phyloP scores from a whole-genome alignment of 2,329 filamentous ascomycete species.

The Ambrosiella xylebori region DNA sequence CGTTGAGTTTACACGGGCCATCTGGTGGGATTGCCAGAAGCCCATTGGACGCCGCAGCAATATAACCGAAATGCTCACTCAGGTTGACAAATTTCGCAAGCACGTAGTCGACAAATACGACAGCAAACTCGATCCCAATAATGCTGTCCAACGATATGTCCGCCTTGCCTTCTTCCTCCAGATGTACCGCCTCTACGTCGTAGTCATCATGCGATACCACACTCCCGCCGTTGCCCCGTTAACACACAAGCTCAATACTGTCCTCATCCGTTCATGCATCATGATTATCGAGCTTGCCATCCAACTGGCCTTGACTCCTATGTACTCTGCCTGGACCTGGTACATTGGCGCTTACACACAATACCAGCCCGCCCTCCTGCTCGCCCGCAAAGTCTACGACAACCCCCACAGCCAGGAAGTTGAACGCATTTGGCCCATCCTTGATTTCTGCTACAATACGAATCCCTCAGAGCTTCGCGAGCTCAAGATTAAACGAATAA shows the following conservation, averaged over 20 bases:
- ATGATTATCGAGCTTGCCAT: conserved; percentile 31
- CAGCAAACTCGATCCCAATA: conserved; percentile 39
- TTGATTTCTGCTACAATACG: conserved; percentile 55
- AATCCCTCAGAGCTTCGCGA: conserved; percentile 28
- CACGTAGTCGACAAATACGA: conserved; percentile 50
- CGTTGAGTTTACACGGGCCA: conserved; percentile 52
- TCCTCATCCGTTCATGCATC: conserved; percentile 45
- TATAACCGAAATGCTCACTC: conserved; percentile 46
- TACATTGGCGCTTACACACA: conserved; percentile 55
- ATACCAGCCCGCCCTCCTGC: conserved; percentile 51
- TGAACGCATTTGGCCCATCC: conserved; percentile 49
- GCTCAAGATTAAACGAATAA: conserved; percentile 27
- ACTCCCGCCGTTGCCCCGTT: conserved; percentile 28
- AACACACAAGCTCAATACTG: conserved; percentile 44
- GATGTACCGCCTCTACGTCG: conserved; percentile 44
- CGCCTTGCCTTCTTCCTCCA: conserved; percentile 48
- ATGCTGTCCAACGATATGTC: conserved; percentile 45
- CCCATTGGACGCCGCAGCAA: conserved; percentile 44
- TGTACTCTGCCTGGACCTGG: conserved; percentile 47
- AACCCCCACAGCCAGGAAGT: conserved; percentile 39
- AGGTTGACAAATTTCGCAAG: conserved; percentile 50
- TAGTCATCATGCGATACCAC: conserved; percentile 53
- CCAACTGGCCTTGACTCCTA: conserved; percentile 26
- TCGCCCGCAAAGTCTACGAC: conserved; percentile 50
- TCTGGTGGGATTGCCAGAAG: conserved; percentile 52